Evolutionary conservation across 75 land plant genomes (phyloP).

Genomic region (Adiantum capillusveneris): DNA sequence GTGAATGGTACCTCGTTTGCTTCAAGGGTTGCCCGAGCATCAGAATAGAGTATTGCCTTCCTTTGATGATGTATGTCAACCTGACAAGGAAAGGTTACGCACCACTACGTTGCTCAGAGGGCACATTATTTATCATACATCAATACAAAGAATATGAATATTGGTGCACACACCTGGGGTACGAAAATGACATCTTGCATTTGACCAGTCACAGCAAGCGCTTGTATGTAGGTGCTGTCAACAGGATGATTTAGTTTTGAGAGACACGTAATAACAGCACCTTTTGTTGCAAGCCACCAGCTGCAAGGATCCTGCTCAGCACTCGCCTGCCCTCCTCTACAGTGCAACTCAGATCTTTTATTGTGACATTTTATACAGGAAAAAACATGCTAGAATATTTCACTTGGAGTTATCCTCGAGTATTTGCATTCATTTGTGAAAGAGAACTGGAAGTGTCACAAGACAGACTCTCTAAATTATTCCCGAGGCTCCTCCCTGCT

Average conservation of each 20-base stretch:
- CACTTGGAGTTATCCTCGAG: too few relatives aligned
- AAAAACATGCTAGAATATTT: too few relatives aligned
- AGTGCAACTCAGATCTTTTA: not conserved
- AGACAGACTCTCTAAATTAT: too few relatives aligned
- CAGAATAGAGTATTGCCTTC: constrained; percentile 41
- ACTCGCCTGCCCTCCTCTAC: constrained; percentile 34
- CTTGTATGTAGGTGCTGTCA: constrained; percentile 9
- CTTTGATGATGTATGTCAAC: constrained; percentile 8
- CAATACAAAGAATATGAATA: not conserved
- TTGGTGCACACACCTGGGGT: constrained; percentile 16
- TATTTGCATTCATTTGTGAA: too few relatives aligned
- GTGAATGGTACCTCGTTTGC: not conserved
- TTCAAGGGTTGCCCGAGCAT: constrained; percentile 38
- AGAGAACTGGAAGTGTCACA: too few relatives aligned
- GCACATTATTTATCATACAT: too few relatives aligned
- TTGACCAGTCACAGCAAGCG: constrained; percentile 41
- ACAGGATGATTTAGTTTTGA: not conserved
- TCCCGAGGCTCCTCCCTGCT: too few relatives aligned
- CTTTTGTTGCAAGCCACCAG: constrained; percentile 40
- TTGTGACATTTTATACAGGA: too few relatives aligned
- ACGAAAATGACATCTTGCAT: constrained; percentile 45
- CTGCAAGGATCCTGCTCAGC: constrained; percentile 34
- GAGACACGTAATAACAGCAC: constrained; percentile 24
- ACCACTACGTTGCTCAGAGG: too few relatives aligned
- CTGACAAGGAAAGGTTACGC: not conserved